Evolutionary conservation across 495 filamentous ascomycete species (phyloP).

Genomic region (Penicillium steckii): DNA sequence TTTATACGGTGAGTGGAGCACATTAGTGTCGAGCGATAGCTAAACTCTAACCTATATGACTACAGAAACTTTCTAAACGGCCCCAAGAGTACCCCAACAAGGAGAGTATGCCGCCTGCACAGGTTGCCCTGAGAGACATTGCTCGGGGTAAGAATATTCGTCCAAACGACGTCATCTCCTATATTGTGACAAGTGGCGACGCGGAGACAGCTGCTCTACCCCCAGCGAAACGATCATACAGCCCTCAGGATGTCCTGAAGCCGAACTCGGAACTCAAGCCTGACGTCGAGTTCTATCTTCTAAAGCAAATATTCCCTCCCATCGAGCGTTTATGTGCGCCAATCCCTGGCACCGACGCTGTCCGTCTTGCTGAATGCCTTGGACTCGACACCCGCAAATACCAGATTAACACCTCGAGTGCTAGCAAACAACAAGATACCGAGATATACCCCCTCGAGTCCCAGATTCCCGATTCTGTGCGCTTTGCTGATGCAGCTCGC

Average conservation of each 20-base stretch:
- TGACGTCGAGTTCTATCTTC: constrained; percentile 93
- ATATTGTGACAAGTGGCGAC: constrained; percentile 83
- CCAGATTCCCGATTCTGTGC: constrained; percentile 79
- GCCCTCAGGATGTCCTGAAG: constrained; percentile 81
- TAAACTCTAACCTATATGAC: constrained; percentile 9
- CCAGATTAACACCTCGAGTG: constrained; percentile 60
- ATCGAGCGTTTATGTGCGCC: constrained; percentile 97
- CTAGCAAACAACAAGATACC: constrained; percentile 50
- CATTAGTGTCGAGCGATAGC: neutral
- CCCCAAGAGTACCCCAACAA: constrained; percentile 92
- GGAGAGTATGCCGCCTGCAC: constrained; percentile 94
- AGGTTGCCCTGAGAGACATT: constrained; percentile 87
- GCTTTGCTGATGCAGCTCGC: constrained; percentile 77
- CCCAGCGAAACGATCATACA: constrained; percentile 83
- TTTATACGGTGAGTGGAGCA: constrained; percentile 66
- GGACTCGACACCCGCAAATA: constrained; percentile 90
- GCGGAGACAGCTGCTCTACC: constrained; percentile 61
- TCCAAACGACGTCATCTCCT: constrained; percentile 92
- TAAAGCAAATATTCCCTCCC: constrained; percentile 97
- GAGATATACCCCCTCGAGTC: constrained; percentile 85
- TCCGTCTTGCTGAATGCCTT: constrained; percentile 86
- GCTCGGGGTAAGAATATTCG: constrained; percentile 83
- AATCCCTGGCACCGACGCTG: constrained; percentile 85
- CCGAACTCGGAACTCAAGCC: constrained; percentile 69
- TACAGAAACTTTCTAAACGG: constrained; percentile 82